phyloP scores from a whole-genome alignment of 805 yeast species.

The Jamesozyma piceae region DNA sequence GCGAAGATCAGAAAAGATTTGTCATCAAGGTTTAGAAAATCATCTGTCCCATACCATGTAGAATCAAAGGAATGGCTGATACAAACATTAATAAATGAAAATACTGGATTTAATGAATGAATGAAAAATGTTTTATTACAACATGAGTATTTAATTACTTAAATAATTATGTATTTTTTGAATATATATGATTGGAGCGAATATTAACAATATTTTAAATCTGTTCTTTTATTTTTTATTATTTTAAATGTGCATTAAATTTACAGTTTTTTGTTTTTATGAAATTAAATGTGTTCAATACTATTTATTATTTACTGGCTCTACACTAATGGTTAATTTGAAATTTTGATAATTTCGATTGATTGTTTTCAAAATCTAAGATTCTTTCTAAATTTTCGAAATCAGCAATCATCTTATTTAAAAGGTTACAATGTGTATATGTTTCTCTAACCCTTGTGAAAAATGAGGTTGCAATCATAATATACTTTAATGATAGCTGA shows the following conservation, averaged over 20 bases:
- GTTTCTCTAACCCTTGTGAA: slow-evolving; percentile 16
- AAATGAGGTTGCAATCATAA: slow-evolving; percentile 23
- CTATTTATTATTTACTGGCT: no score
- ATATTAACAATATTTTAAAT: no score
- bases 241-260: no score
- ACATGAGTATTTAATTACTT: no score
- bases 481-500: slow-evolving; percentile 23
- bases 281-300: no score
- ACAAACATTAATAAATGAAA: slow-evolving; percentile 25
- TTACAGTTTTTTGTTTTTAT: no score
- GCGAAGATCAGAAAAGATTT: slow-evolving; percentile 6
- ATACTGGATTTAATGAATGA: slow-evolving; percentile 7
- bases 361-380: slow-evolving; percentile 7
- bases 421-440: slow-evolving; percentile 22
- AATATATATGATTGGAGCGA: no score
- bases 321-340: slow-evolving; percentile 1
- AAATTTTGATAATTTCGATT: slow-evolving; percentile 1
- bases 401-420: slow-evolving; percentile 22
- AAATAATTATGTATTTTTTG: no score
- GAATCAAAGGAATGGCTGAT: slow-evolving; percentile 29
- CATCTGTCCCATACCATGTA: slow-evolving; percentile 9
- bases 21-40: not conserved
- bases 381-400: slow-evolving; percentile 16
- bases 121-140: no score
- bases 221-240: no score